A percentile compares a stretch with the other conserved stretches of the same genome.
Conservation (phyloP, 164 flowering plant species). For the Pachysandra terminalis region DNA sequence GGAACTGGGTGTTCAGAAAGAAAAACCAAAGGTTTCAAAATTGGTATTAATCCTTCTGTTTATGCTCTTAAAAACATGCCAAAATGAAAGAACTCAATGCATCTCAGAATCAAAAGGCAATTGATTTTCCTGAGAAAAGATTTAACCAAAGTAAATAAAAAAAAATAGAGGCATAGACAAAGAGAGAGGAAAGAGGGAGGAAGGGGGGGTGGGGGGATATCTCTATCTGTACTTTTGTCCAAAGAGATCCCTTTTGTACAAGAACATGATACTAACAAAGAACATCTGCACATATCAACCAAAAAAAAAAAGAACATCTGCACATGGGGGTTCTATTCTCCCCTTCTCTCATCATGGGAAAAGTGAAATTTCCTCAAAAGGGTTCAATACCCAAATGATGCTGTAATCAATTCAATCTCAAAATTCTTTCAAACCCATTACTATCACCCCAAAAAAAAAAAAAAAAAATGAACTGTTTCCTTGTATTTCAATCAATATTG, state of each 20-base stretch:
- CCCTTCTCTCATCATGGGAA: conserved; percentile 1
- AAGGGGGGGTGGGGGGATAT: neutral
- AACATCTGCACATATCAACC: conserved; percentile 21
- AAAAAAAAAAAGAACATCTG: conserved; percentile 24
- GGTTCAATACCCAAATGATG: conserved; percentile 21
- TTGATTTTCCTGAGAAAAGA: conserved; percentile 8
- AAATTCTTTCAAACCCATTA: no score
- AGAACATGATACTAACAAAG: conserved; percentile 30
- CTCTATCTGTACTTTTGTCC: neutral
- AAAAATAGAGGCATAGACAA: no score
- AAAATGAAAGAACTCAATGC: no score
- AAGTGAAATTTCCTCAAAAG: conserved; percentile 12
- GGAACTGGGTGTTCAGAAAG: no score
- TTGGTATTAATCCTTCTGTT: no score
- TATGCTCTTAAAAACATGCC: no score
- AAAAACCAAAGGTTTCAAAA: no score
- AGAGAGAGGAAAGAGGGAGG: neutral
- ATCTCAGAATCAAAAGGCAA: conserved; percentile 15
- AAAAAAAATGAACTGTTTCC: no score
- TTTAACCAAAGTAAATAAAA: neutral
- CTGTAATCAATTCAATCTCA: conserved; percentile 7
- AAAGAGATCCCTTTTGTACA: conserved; percentile 8
- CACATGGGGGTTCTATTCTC: conserved; percentile 18
- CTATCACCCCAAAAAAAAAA: no score
- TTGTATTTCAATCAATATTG: no score